These are phyloP conservation scores for Geotrichum australiense DNA, from an alignment of 1,139 yeast genomes.

Conservation along the genomic window DNA sequence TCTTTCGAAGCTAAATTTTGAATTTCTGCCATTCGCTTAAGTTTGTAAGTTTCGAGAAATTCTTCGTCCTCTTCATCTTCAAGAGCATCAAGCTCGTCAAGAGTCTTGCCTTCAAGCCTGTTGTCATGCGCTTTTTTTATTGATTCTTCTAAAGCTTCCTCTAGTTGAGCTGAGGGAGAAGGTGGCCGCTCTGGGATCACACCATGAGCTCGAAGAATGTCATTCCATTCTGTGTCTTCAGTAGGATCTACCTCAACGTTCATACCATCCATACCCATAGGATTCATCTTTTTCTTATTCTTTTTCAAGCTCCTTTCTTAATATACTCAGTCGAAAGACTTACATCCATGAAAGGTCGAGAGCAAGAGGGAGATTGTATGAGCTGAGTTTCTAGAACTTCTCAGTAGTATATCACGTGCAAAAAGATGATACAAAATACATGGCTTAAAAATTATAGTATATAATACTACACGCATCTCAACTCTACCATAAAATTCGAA, in stretches of 20 bases:
- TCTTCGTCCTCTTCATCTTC: slow-evolving; percentile 72
- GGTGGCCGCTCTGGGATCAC: slow-evolving; percentile 89
- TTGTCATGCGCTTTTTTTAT: slow-evolving; percentile 66
- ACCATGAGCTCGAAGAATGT: slow-evolving; percentile 81
- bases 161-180: slow-evolving; percentile 79
- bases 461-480: no score
- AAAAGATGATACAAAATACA: no score
- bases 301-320: no score
- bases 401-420: no score
- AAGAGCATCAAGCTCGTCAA: slow-evolving; percentile 73
- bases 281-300: slow-evolving; percentile 7
- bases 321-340: no score
- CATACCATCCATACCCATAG: slow-evolving; percentile 33
- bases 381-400: no score
- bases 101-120: slow-evolving; percentile 62
- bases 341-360: no score
- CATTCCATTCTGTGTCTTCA: slow-evolving; percentile 99
- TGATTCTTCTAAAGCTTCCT: slow-evolving; percentile 82
- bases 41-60: slow-evolving; percentile 65
- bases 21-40: slow-evolving; percentile 68
- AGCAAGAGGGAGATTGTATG: no score
- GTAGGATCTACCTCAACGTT: slow-evolving; percentile 89
- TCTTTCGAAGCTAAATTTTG: slow-evolving; percentile 52
- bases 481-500: no score
- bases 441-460: no score